A percentile compares a stretch with the other conserved stretches of the same genome.
phyloP scores from a whole-genome alignment of 2,329 filamentous ascomycete genomes.

The Pseudogymnoascus sp. region DNA sequence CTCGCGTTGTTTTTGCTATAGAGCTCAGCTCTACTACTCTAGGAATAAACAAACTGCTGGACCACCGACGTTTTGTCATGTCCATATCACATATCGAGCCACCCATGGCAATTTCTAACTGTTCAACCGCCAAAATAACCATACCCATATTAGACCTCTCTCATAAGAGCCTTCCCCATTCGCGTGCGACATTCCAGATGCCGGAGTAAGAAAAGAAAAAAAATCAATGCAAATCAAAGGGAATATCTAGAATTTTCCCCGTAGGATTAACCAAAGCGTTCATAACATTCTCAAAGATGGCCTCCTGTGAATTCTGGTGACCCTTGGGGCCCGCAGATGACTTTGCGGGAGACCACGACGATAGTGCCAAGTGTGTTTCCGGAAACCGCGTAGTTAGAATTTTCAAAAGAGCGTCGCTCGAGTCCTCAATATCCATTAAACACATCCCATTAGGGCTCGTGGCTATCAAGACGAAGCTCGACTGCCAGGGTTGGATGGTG shows the following conservation, averaged over 20 bases:
- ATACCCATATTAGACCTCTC: not conserved
- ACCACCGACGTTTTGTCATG: not conserved
- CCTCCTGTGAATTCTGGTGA: not conserved
- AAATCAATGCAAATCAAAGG: slow-evolving; percentile 3
- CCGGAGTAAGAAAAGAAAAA: not conserved
- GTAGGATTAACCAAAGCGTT: slow-evolving; percentile 3
- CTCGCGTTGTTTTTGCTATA: slow-evolving; percentile 3
- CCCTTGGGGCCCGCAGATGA: not conserved
- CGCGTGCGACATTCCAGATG: not conserved
- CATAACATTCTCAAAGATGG: slow-evolving; percentile 4
- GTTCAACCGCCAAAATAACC: not conserved
- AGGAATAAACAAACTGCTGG: slow-evolving; percentile 2
- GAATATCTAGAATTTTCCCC: not conserved
- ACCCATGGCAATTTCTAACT: not conserved
- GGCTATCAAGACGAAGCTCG: slow-evolving; percentile 1
- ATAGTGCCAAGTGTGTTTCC: not conserved
- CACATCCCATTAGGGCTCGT: slow-evolving; percentile 6
- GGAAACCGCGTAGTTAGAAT: slow-evolving; percentile 4
- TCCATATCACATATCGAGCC: not conserved
- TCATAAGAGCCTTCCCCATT: not conserved
- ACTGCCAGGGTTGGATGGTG: not conserved
- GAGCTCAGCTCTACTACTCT: not conserved
- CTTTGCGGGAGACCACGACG: not conserved
- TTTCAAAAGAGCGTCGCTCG: not conserved
- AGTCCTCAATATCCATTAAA: slow-evolving; percentile 5